phyloP scores from a whole-genome alignment of 1,284 basidiomycete genomes.

The Rhizoctonia solani region DNA sequence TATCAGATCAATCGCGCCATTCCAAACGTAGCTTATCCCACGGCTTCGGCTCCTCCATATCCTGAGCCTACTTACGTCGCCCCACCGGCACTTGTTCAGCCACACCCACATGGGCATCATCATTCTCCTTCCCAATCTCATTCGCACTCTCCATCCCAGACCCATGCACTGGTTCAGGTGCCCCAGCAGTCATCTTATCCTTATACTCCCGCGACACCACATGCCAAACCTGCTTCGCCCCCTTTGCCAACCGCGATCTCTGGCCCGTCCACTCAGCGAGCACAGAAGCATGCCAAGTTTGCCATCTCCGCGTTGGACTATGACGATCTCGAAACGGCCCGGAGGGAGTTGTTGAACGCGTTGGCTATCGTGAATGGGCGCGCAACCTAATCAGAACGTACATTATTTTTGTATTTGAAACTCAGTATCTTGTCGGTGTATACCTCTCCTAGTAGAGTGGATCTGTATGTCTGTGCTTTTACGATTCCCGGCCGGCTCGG shows the following conservation, averaged over 20 bases:
- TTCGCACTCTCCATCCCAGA: neutral
- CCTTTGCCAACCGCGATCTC: conserved; percentile 42
- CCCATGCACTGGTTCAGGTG: conserved; percentile 9
- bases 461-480: neutral
- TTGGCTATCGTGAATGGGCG: conserved; percentile 64
- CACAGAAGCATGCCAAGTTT: conserved; percentile 86
- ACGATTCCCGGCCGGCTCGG: neutral
- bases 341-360: conserved; percentile 76
- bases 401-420: neutral
- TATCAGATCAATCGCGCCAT: conserved; percentile 10
- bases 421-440: too few species aligned
- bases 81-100: conserved; percentile 2
- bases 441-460: neutral
- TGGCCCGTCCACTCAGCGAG: conserved; percentile 20
- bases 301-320: conserved; percentile 94
- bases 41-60: conserved; percentile 26
- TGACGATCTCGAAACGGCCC: conserved; percentile 84
- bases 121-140: conserved; percentile 2
- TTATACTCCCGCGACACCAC: conserved; percentile 21
- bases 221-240: conserved; percentile 30
- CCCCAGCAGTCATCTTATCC: conserved; percentile 29
- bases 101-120: neutral
- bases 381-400: neutral
- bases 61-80: conserved; percentile 17
- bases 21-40: conserved; percentile 10